Conservation (phyloP, 164 flowering plant genomes). For the Chimonanthus praecox region DNA sequence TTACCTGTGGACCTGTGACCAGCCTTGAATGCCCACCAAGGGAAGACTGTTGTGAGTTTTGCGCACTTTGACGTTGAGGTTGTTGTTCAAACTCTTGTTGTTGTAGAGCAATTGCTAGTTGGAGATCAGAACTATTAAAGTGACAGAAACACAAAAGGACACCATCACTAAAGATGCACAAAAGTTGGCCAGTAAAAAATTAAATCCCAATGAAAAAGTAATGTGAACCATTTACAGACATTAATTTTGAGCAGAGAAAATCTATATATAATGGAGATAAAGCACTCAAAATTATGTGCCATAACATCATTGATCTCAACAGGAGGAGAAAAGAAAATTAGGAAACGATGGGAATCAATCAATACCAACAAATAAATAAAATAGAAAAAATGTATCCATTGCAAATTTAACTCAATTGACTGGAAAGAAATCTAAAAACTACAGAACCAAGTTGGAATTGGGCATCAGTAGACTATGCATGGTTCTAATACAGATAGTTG, state of each 20-base stretch:
- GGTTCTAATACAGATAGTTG: no score
- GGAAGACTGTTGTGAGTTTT: conserved; percentile 40
- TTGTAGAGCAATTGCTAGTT: conserved; percentile 86
- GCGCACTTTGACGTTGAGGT: conserved; percentile 32
- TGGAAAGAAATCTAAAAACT: no score
- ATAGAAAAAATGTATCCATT: no score
- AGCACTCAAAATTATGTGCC: not conserved
- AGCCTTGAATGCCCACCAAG: conserved; percentile 44
- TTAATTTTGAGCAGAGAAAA: not conserved
- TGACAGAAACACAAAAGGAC: not conserved
- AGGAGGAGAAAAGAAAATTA: not conserved
- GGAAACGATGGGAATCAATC: not conserved
- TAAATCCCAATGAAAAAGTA: not conserved
- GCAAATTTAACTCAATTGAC: no score
- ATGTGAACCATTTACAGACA: not conserved
- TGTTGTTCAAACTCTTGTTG: conserved; percentile 76
- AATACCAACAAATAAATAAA: no score
- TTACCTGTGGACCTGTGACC: conserved; percentile 84
- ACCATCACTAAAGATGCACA: not conserved
- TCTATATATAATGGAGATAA: not conserved
- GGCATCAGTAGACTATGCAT: no score
- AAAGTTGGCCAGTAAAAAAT: not conserved
- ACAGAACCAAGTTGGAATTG: no score
- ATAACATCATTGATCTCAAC: not conserved
- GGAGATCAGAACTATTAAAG: conserved; percentile 67